These are phyloP conservation scores for Wickerhamiella pararugosa DNA, from an alignment of 1,139 yeast species.

Conservation along the genomic window DNA sequence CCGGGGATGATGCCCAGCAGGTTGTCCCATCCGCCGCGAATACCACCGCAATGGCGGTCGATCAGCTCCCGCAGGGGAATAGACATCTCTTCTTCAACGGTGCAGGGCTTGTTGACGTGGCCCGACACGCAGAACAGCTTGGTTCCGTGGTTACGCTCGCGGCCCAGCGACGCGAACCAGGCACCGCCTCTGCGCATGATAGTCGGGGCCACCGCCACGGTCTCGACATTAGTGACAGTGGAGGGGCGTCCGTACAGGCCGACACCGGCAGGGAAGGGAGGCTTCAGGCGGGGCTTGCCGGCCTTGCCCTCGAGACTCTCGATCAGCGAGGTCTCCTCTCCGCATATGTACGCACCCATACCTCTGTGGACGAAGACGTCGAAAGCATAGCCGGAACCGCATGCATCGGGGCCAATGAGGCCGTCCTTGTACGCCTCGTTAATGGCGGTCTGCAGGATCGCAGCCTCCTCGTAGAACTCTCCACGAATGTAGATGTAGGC, in stretches of 20 bases:
- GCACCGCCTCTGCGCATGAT: constrained; percentile 77
- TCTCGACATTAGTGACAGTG: constrained; percentile 79
- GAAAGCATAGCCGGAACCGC: constrained; percentile 74
- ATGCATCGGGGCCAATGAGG: constrained; percentile 63
- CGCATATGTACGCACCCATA: constrained; percentile 85
- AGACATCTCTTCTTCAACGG: constrained; percentile 88
- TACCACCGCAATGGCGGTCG: constrained; percentile 82
- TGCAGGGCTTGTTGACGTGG: constrained; percentile 81
- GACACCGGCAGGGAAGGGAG: constrained; percentile 89
- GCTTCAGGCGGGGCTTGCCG: constrained; percentile 83
- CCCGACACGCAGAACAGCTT: constrained; percentile 78
- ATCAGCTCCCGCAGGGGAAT: constrained; percentile 66
- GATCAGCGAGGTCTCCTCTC: constrained; percentile 79
- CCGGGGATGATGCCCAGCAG: constrained; percentile 77
- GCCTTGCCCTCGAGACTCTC: constrained; percentile 85
- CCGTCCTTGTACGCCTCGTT: constrained; percentile 78
- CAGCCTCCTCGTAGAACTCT: constrained; percentile 71
- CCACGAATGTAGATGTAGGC: constrained; percentile 84
- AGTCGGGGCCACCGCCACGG: constrained; percentile 79
- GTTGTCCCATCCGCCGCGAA: constrained; percentile 85
- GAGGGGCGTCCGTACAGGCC: constrained; percentile 84
- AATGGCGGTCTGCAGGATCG: constrained; percentile 56
- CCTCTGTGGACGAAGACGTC: constrained; percentile 78
- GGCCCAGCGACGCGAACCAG: constrained; percentile 72
- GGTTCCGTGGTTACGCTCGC: constrained; percentile 71